Conservation (phyloP, 495 filamentous ascomycete genomes). For the Neurospora cerealis region DNA sequence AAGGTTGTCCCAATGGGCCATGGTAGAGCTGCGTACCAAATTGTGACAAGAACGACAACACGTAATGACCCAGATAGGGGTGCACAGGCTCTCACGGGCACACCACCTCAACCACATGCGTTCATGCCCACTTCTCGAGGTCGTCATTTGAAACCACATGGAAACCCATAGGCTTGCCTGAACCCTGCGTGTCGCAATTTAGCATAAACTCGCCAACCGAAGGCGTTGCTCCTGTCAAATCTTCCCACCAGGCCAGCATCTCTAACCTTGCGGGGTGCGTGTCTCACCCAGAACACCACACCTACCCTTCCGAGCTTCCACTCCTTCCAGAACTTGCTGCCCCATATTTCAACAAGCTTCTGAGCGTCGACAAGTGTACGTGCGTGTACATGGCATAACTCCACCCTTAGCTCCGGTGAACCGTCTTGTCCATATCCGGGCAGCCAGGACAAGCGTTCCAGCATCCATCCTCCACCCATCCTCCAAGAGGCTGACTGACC, state of each 20-base stretch:
- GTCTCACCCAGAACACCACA: neutral
- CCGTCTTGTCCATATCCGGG: neutral
- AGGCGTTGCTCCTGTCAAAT: conserved; percentile 17
- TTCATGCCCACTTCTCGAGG: neutral
- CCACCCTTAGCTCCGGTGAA: neutral
- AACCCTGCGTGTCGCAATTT: conserved; percentile 15
- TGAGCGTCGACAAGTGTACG: neutral
- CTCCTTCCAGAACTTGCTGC: neutral
- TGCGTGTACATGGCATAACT: neutral
- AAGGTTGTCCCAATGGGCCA: neutral
- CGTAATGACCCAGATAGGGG: neutral
- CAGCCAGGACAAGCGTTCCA: neutral
- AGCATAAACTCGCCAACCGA: conserved; percentile 25
- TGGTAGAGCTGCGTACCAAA: neutral
- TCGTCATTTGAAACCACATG: neutral
- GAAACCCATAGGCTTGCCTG: conserved; percentile 8
- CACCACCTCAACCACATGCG: neutral
- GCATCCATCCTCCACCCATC: neutral
- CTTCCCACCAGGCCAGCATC: neutral
- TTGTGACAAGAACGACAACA: neutral
- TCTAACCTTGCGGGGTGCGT: neutral
- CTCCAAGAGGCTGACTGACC: neutral
- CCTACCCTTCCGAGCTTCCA: neutral
- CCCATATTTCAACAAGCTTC: neutral
- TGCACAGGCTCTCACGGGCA: neutral